Conservation (phyloP, 345 rosid species). For the Hevea brasiliensis region DNA sequence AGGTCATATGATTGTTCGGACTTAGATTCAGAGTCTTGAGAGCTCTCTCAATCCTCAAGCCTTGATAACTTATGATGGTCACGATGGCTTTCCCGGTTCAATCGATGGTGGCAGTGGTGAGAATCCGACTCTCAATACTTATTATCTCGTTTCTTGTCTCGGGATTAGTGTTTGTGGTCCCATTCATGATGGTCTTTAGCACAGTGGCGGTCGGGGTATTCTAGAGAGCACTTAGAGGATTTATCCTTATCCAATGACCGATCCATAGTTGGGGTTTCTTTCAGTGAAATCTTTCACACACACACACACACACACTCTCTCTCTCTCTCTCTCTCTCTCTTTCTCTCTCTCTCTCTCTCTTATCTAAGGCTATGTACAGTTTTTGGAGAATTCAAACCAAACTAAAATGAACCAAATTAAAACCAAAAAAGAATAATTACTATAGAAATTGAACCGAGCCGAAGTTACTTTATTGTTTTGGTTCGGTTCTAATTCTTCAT, state of each 20-base stretch:
- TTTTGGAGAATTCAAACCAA: too few relatives aligned
- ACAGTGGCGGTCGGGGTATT: constrained; percentile 37
- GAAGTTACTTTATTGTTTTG: too few relatives aligned
- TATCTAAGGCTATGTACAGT: too few relatives aligned
- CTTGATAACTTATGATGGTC: constrained; percentile 14
- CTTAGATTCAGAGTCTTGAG: constrained; percentile 26
- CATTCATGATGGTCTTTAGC: constrained; percentile 35
- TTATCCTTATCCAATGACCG: constrained; percentile 42
- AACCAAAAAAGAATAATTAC: too few relatives aligned
- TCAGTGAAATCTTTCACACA: not conserved
- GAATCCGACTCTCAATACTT: constrained; percentile 46
- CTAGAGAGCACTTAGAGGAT: constrained; percentile 41
- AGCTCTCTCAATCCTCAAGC: constrained; percentile 42
- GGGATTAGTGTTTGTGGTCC: constrained; percentile 45
- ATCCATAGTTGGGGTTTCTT: constrained; percentile 44
- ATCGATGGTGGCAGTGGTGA: constrained; percentile 43
- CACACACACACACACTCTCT: not conserved
- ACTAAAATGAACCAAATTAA: too few relatives aligned
- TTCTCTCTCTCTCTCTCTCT: too few relatives aligned
- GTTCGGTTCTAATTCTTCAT: too few relatives aligned
- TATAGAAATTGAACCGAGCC: too few relatives aligned
- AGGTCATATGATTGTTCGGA: constrained; percentile 35
- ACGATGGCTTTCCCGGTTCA: constrained; percentile 45
- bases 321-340: not conserved
- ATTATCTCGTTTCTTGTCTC: constrained; percentile 48